phyloP scores from a whole-genome alignment of 2,329 filamentous ascomycete species.

The Botrytis fabae region DNA sequence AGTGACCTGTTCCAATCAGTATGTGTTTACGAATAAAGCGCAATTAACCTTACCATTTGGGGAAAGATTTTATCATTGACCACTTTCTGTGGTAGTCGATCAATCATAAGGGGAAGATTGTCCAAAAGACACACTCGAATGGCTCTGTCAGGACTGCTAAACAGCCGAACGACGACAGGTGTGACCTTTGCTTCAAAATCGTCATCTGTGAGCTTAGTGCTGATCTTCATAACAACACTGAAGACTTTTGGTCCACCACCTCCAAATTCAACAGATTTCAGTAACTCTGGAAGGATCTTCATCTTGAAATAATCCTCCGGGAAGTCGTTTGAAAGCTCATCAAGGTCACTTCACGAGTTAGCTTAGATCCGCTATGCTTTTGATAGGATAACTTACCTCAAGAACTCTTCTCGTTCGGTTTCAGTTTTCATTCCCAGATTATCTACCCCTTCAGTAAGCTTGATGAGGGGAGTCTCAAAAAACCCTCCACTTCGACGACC shows the following conservation, averaged over 20 bases:
- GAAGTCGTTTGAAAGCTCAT: conserved; percentile 86
- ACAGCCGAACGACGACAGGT: conserved; percentile 83
- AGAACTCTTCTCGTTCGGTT: conserved; percentile 78
- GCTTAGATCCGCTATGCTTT: conserved; percentile 6
- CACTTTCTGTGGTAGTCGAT: conserved; percentile 80
- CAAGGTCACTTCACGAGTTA: conserved; percentile 60
- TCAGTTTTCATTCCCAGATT: conserved; percentile 87
- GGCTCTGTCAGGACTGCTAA: conserved; percentile 87
- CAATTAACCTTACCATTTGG: conserved; percentile 65
- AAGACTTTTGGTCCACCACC: conserved; percentile 93
- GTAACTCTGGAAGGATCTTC: conserved; percentile 89
- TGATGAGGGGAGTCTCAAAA: conserved; percentile 90
- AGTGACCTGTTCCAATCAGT: conserved; percentile 61
- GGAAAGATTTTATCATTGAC: conserved; percentile 98
- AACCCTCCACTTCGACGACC: conserved; percentile 80
- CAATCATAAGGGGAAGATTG: conserved; percentile 86
- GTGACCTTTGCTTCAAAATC: conserved; percentile 85
- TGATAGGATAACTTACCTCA: conserved; percentile 55
- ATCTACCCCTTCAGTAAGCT: conserved; percentile 88
- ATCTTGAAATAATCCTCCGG: conserved; percentile 98
- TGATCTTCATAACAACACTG: conserved; percentile 84
- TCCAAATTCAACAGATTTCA: conserved; percentile 99
- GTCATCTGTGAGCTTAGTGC: conserved; percentile 80
- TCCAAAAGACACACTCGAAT: conserved; percentile 89
- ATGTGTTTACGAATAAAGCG: not conserved